These are phyloP conservation scores for Trichoderma pleuroti DNA, from an alignment of 2,329 filamentous ascomycete genomes.

Conservation along the genomic window DNA sequence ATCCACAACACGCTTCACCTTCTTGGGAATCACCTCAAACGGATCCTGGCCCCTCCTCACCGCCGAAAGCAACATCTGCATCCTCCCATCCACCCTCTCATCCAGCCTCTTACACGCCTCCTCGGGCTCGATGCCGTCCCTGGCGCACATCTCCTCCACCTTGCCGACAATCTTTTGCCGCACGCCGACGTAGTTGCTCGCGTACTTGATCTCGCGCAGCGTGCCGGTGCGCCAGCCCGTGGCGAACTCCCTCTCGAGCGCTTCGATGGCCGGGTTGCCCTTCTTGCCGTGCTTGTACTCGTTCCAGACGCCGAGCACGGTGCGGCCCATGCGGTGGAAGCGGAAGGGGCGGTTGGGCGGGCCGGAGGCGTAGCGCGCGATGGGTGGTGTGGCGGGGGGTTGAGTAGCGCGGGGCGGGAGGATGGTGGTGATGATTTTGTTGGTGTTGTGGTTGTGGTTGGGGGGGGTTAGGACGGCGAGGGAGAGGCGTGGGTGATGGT, in stretches of 20 bases:
- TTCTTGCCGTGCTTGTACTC: conserved; percentile 26
- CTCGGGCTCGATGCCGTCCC: neutral
- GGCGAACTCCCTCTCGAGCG: conserved; percentile 24
- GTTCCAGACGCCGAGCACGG: conserved; percentile 24
- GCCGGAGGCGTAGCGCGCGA: conserved; percentile 22
- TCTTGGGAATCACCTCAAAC: conserved; percentile 22
- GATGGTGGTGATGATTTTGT: neutral
- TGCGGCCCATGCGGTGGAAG: conserved; percentile 27
- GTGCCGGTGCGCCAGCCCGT: conserved; percentile 25
- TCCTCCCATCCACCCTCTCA: conserved; percentile 25
- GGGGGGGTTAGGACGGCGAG: neutral
- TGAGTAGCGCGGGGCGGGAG: conserved; percentile 22
- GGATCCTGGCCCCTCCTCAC: conserved; percentile 25
- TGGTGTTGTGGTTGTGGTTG: neutral
- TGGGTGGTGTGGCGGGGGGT: conserved; percentile 19
- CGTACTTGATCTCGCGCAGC: conserved; percentile 25
- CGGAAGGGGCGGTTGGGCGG: conserved; percentile 21
- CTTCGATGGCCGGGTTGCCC: conserved; percentile 25
- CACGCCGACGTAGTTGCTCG: conserved; percentile 28
- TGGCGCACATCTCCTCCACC: conserved; percentile 23
- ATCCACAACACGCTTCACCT: neutral
- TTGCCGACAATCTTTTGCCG: conserved; percentile 24
- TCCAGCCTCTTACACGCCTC: conserved; percentile 24
- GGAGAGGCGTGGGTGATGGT: neutral
- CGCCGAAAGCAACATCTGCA: conserved; percentile 24